Base-by-base conservation (phyloP, 2,329 filamentous ascomycete genomes). In the Cercospora zeina region DNA sequence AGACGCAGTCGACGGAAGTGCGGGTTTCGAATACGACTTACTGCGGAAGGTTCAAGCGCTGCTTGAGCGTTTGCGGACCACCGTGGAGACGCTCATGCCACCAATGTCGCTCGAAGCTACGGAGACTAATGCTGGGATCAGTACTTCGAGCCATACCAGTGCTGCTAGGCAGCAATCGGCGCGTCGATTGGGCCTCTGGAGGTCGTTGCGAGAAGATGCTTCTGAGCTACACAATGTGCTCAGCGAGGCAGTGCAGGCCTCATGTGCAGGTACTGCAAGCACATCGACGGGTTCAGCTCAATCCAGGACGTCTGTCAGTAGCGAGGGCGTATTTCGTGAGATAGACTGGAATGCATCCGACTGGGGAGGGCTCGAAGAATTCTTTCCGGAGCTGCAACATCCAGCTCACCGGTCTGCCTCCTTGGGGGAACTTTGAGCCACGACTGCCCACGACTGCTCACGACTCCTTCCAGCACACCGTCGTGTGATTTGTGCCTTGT, bases 351-450 rank as follows among this genome's bases (percentile, higher is more conserved):
- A 56, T 24, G 51, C 53, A 21, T 59, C 64, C 37, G 61, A 67
- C 19, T 65, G 60, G 65, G 57, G 37, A 7, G 64, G 64, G 33
- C 51, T 65, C 19, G 65, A 63, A 50, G 50, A 63, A 24, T 63
- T 45, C 31, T 65, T 60, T 33, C 54, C 36, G 9, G 37, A 54
- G 21, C 54, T 56, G 39, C 61, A 59, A 33, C 42, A 54, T 30
- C 36, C 55, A 31, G 33, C 37, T 37, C 34, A 16, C 27, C 21
- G 47, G 10, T 16, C 19, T 8, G 34, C 24, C 7, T 42, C 19
- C 24, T 11, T 19, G 21, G 36, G 21, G 27, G 50, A 16, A 21
- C 13, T 7, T 53, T 19, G 27, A n/a, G 31, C 14, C 30, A 11
- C 21, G 11, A 13, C 24, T 16, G n/a, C n/a, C n/a, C n/a, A n/a